phyloP scores from a whole-genome alignment of 2,329 filamentous ascomycete genomes.

The Davidsoniella neocaledoniae region DNA sequence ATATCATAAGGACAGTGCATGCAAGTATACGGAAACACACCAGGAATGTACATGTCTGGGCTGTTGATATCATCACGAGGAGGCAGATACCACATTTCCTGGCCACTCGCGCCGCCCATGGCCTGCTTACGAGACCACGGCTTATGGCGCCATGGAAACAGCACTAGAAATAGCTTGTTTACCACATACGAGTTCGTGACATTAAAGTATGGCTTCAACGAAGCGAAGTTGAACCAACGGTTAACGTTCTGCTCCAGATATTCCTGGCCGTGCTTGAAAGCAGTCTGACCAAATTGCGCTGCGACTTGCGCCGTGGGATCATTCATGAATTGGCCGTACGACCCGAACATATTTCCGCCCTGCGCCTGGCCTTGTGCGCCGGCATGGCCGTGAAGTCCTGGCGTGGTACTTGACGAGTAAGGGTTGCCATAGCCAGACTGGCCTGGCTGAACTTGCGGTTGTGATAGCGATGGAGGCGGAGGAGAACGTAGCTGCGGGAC shows the following conservation, averaged over 20 bases:
- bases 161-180: slow-evolving; percentile 79
- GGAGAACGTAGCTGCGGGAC: slow-evolving; percentile 94
- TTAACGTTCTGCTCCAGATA: slow-evolving; percentile 85
- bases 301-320: slow-evolving; percentile 92
- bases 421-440: slow-evolving; percentile 49
- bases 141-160: slow-evolving; percentile 95
- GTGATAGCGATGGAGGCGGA: slow-evolving; percentile 57
- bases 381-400: not conserved
- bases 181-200: slow-evolving; percentile 95
- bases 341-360: slow-evolving; percentile 41
- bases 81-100: slow-evolving; percentile 67
- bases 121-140: slow-evolving; percentile 89
- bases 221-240: slow-evolving; percentile 75
- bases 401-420: slow-evolving; percentile 35
- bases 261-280: slow-evolving; percentile 80
- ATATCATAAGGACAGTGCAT: not conserved
- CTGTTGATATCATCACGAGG: slow-evolving; percentile 93
- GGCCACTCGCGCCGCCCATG: slow-evolving; percentile 44
- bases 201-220: slow-evolving; percentile 98
- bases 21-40: slow-evolving; percentile 18
- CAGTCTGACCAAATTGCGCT: slow-evolving; percentile 82
- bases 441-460: slow-evolving; percentile 27
- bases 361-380: slow-evolving; percentile 7
- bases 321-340: slow-evolving; percentile 86
- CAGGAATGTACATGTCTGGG: slow-evolving; percentile 96